These are phyloP conservation scores for Paramecium primaurelia DNA, from an alignment of 73 alveolate species.

Conservation along the genomic window DNA sequence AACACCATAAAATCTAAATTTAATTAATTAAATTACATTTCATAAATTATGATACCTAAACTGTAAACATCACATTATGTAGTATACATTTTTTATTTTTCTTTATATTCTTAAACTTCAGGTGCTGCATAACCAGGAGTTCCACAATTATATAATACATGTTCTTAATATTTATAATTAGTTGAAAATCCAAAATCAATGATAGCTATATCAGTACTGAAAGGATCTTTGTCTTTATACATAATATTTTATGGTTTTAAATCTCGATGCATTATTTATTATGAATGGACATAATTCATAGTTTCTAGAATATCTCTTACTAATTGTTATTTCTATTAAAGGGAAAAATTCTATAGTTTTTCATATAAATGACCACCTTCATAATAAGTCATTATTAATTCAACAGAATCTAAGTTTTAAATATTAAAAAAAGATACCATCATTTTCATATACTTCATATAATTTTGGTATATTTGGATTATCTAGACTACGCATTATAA, in stretches of 20 bases:
- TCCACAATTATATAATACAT: constrained; percentile 32
- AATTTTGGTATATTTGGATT: constrained; percentile 87
- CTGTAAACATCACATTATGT: constrained; percentile 33
- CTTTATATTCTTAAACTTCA: constrained; percentile 3
- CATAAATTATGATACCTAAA: constrained; percentile 11
- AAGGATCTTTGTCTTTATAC: not conserved
- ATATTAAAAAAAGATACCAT: constrained; percentile 64
- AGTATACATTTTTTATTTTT: constrained; percentile 25
- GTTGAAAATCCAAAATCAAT: constrained; percentile 35
- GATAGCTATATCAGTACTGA: not conserved
- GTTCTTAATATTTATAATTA: not conserved
- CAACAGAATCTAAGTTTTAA: constrained; percentile 34
- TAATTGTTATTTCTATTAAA: not conserved
- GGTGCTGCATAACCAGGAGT: constrained; percentile 50
- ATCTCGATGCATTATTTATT: constrained; percentile 37
- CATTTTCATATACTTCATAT: constrained; percentile 75
- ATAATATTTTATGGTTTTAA: constrained; percentile 23
- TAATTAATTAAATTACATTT: not conserved
- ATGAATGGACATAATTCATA: constrained; percentile 1
- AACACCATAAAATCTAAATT: not conserved
- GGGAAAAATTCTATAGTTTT: not conserved
- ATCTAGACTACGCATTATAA: constrained; percentile 79
- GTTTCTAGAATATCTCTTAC: not conserved
- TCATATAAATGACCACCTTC: constrained; percentile 3
- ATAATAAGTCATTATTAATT: not conserved